Conservation (phyloP, 140 eudicot species). For the Ambrosia hybrid region DNA sequence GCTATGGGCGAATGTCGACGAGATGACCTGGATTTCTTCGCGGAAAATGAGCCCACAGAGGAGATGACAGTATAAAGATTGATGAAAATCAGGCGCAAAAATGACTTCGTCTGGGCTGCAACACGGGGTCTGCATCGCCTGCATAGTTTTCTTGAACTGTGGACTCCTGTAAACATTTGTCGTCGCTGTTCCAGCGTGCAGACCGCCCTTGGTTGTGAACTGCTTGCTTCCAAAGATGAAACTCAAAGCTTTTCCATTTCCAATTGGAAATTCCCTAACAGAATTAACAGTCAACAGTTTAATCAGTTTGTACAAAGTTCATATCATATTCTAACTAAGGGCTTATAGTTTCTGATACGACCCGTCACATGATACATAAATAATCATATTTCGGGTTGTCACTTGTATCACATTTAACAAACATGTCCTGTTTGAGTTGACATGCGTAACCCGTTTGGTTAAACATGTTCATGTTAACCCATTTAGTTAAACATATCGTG, state of each 20-base stretch:
- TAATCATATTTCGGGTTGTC: background rate
- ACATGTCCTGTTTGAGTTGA: background rate
- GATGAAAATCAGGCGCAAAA: conserved; percentile 71
- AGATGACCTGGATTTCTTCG: conserved; percentile 52
- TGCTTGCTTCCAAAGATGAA: conserved; percentile 89
- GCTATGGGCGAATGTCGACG: conserved; percentile 94
- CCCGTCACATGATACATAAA: background rate
- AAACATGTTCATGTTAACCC: too few relatives aligned
- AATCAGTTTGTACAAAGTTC: background rate
- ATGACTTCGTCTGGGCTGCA: conserved; percentile 68
- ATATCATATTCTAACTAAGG: too few relatives aligned
- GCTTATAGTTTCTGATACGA: too few relatives aligned
- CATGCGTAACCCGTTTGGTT: background rate
- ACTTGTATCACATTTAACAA: background rate
- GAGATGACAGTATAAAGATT: conserved; percentile 88
- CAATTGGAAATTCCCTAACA: conserved; percentile 71
- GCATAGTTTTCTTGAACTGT: conserved; percentile 40
- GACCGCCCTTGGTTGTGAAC: conserved; percentile 77
- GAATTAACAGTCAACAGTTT: background rate
- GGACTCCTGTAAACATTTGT: conserved; percentile 65
- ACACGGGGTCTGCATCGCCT: too few relatives aligned
- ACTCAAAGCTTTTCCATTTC: conserved; percentile 68
- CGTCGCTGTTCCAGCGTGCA: conserved; percentile 87
- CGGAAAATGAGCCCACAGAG: conserved; percentile 58
- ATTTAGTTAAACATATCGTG: too few relatives aligned